Percentiles rank a stretch among this genome's conserved stretches.
phyloP scores from a whole-genome alignment of 2,329 filamentous ascomycete species.

The Tolypocladium inflatum region DNA sequence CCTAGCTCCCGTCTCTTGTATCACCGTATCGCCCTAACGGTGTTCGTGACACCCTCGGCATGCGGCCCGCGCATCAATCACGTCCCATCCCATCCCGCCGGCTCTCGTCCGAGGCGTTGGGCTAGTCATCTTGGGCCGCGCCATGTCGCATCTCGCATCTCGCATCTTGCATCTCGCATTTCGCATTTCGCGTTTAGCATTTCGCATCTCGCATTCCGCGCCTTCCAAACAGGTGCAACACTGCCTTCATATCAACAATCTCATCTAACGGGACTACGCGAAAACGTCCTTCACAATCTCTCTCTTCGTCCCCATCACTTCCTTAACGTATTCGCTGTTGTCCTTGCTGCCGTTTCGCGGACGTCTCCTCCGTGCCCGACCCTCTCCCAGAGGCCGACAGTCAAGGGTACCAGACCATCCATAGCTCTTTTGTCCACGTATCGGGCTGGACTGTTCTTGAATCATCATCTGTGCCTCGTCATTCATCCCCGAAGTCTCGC shows the following conservation, averaged over 20 bases:
- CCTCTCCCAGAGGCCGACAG: neutral
- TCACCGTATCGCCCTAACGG: neutral
- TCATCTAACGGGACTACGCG: neutral
- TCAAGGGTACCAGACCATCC: neutral
- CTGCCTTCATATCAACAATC: neutral
- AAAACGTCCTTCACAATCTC: neutral
- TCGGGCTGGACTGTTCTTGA: neutral
- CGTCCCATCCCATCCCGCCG: neutral
- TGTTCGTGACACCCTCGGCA: neutral
- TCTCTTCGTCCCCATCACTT: neutral
- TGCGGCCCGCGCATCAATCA: neutral
- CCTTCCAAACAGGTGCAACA: neutral
- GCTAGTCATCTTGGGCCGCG: neutral
- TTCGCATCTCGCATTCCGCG: neutral
- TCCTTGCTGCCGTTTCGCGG: neutral
- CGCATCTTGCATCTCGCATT: too few species aligned
- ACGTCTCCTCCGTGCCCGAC: neutral
- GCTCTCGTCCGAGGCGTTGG: neutral
- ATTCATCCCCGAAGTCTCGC: neutral
- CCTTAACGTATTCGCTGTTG: neutral
- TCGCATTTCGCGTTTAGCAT: too few species aligned
- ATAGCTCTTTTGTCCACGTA: neutral
- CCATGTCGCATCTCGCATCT: too few species aligned
- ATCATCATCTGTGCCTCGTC: neutral
- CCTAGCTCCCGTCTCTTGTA: constrained; percentile 2